Evolutionary conservation across 1,284 basidiomycete species (phyloP).

Genomic region (Trichosporon sp.): DNA sequence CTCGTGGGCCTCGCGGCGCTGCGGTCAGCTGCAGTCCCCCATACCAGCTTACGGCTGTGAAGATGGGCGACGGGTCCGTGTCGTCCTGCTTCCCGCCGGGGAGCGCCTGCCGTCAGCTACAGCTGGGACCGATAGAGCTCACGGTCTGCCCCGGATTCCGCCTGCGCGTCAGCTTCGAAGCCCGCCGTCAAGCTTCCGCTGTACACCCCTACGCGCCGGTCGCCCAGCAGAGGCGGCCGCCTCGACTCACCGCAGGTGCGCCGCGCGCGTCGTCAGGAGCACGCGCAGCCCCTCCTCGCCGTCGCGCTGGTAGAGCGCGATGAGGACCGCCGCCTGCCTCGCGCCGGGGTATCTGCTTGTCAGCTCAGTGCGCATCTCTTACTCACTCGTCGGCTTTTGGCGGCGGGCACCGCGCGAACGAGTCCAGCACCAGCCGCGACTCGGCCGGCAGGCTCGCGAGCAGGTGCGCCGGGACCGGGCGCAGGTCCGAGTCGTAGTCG

Average conservation of each 20-base stretch:
- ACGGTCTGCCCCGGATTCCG: slow-evolving; percentile 20
- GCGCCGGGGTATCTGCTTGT: slow-evolving; percentile 37
- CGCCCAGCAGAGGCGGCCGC: not conserved
- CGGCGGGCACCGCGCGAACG: not conserved
- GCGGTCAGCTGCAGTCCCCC: slow-evolving; percentile 7
- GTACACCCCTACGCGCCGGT: not conserved
- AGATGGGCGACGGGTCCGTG: slow-evolving; percentile 59
- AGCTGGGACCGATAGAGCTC: not conserved
- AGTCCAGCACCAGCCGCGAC: not conserved
- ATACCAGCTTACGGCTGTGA: slow-evolving; percentile 63
- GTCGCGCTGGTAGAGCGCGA: slow-evolving; percentile 66
- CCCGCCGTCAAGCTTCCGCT: not conserved
- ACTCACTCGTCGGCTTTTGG: not conserved
- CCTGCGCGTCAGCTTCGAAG: slow-evolving; percentile 9
- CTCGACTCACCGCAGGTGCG: slow-evolving; percentile 56
- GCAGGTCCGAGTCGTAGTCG: not conserved
- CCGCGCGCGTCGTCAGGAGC: slow-evolving; percentile 75
- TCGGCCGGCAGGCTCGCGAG: not conserved
- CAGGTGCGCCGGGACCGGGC: not conserved
- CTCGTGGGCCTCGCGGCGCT: slow-evolving; percentile 76
- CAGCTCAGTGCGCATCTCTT: not conserved
- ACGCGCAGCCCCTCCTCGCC: slow-evolving; percentile 60
- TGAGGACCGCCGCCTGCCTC: slow-evolving; percentile 64
- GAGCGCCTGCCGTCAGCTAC: slow-evolving; percentile 53
- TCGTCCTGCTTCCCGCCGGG: slow-evolving; percentile 77